Percentiles rank a stretch among this genome's conserved stretches.
These are phyloP conservation scores for Glomus cerebriforme DNA, from an alignment of 192 early-diverging fungal species.

Conservation along the genomic window DNA sequence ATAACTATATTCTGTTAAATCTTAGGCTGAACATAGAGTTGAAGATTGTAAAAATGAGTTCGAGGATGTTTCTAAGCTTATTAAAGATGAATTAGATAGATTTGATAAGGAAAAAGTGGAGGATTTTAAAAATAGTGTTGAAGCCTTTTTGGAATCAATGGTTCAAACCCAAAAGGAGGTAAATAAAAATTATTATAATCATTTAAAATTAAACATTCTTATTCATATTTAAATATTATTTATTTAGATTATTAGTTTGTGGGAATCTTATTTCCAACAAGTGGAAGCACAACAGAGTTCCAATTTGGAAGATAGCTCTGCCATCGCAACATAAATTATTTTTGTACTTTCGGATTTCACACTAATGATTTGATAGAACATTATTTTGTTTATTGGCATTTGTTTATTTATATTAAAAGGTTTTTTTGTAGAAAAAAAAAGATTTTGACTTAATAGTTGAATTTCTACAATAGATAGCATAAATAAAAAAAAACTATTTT, in stretches of 20 bases:
- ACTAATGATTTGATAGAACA: too few relatives aligned
- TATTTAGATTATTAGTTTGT: conserved; percentile 24
- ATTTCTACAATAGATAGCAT: too few relatives aligned
- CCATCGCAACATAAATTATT: background rate
- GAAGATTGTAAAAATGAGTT: conserved; percentile 62
- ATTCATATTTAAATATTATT: background rate
- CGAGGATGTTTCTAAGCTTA: conserved; percentile 71
- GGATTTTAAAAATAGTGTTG: conserved; percentile 76
- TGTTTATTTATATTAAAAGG: too few relatives aligned
- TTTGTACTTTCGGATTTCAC: background rate
- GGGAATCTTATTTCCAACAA: conserved; percentile 29
- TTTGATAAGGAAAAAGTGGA: conserved; percentile 80
- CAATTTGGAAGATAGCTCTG: background rate
- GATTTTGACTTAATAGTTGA: too few relatives aligned
- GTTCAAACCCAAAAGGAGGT: conserved; percentile 78
- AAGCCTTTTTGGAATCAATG: conserved; percentile 72
- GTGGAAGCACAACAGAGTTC: conserved; percentile 6
- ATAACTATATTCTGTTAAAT: conserved; percentile 30
- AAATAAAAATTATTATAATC: background rate
- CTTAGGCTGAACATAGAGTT: conserved; percentile 50
- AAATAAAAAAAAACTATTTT: too few relatives aligned
- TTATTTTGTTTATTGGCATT: too few relatives aligned
- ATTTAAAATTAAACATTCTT: background rate
- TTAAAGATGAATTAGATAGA: conserved; percentile 73
- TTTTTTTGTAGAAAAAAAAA: too few relatives aligned